Conservation (phyloP, 352 stramenopile genomes). For the Chrysophaeum taylorii region DNA sequence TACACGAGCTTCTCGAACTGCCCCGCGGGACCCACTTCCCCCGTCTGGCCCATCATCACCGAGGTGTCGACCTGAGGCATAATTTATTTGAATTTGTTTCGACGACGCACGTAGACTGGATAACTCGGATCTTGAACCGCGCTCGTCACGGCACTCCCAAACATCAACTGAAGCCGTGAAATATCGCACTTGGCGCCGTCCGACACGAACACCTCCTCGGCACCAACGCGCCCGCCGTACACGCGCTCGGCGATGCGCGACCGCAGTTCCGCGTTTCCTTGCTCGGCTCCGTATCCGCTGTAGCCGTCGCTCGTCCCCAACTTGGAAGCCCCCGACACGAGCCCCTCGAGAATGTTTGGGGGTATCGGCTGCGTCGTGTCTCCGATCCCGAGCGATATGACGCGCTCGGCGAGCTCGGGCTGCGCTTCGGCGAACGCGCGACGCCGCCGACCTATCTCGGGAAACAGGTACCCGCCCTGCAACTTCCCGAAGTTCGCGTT, state of each 20-base stretch:
- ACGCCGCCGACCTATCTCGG: constrained; percentile 63
- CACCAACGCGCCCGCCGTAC: constrained; percentile 58
- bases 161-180: constrained; percentile 69
- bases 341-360: constrained; percentile 57
- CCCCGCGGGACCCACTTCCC: constrained; percentile 45
- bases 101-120: constrained; percentile 75
- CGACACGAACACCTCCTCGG: constrained; percentile 70
- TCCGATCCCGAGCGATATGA: constrained; percentile 70
- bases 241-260: constrained; percentile 62
- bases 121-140: constrained; percentile 74
- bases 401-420: constrained; percentile 51
- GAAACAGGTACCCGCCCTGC: constrained; percentile 62
- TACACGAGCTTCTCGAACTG: constrained; percentile 77
- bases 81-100: constrained; percentile 5
- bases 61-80: constrained; percentile 9
- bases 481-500: constrained; percentile 71
- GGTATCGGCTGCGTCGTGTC: constrained; percentile 68
- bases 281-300: constrained; percentile 62
- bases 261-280: constrained; percentile 51
- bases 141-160: constrained; percentile 57
- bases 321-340: constrained; percentile 51
- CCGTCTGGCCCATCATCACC: constrained; percentile 41
- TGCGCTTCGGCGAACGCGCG: constrained; percentile 58
- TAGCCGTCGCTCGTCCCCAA: constrained; percentile 65
- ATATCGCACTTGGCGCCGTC: constrained; percentile 78